A percentile compares a stretch with the other conserved stretches of the same genome.
Conservation (phyloP, 371 early-diverging fungal species). For the Sanchytrium tribonematis region DNA sequence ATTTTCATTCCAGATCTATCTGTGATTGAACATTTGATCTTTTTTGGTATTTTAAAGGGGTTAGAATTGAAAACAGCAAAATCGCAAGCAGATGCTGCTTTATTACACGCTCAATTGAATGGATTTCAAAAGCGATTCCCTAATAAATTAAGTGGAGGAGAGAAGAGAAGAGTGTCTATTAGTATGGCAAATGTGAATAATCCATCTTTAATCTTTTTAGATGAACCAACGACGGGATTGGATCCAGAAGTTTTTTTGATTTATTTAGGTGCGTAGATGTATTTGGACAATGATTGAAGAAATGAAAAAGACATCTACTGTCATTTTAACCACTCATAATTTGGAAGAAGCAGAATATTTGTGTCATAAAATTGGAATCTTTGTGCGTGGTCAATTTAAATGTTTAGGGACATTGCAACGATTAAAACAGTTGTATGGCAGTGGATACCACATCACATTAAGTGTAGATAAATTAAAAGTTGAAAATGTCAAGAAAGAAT, state of each 20-base stretch:
- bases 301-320: constrained; percentile 7
- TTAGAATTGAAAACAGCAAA: background rate
- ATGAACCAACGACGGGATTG: constrained; percentile 27
- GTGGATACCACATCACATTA: background rate
- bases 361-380: constrained; percentile 19
- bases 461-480: background rate
- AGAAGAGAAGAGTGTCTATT: constrained; percentile 29
- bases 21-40: background rate
- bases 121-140: constrained; percentile 9
- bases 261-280: background rate
- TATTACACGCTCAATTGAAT: constrained; percentile 11
- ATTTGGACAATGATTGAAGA: constrained; percentile 4
- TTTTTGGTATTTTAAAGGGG: background rate
- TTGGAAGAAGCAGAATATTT: constrained; percentile 15
- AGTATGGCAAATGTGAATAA: constrained; percentile 29
- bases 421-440: constrained; percentile 9
- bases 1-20: background rate
- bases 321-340: constrained; percentile 11
- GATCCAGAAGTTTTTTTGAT: constrained; percentile 8
- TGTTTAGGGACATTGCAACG: constrained; percentile 19
- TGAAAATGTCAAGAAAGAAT: background rate
- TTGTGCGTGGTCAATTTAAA: constrained; percentile 18
- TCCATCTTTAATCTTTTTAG: constrained; percentile 26
- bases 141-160: constrained; percentile 23
- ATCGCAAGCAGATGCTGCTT: background rate